These are phyloP conservation scores for Emmonsiellopsis sp. DNA, from an alignment of 2,329 filamentous ascomycete genomes.

Conservation along the genomic window DNA sequence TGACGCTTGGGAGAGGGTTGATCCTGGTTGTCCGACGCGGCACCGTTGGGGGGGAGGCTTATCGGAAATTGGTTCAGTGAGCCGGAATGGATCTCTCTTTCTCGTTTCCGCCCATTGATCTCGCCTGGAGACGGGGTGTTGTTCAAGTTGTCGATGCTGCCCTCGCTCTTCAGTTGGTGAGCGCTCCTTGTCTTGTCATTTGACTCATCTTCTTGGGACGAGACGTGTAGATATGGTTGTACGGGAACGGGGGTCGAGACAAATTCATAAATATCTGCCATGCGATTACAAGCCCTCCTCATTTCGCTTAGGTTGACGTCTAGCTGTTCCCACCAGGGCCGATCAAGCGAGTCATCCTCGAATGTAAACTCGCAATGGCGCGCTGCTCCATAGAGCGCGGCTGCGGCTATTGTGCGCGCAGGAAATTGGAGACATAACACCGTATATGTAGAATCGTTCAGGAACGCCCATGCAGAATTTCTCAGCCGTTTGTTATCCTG, in stretches of 20 bases:
- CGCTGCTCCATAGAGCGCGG: slow-evolving; percentile 77
- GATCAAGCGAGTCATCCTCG: slow-evolving; percentile 60
- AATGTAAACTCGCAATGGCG: slow-evolving; percentile 65
- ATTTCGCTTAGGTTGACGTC: slow-evolving; percentile 63
- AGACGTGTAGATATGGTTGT: slow-evolving; percentile 33
- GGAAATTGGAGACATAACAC: slow-evolving; percentile 72
- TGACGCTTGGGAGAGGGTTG: slow-evolving; percentile 29
- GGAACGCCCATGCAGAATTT: slow-evolving; percentile 85
- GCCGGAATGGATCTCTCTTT: slow-evolving; percentile 7
- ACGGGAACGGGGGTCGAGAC: slow-evolving; percentile 34
- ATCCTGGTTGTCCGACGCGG: not conserved
- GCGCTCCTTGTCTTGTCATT: slow-evolving; percentile 28
- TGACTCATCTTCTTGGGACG: slow-evolving; percentile 21
- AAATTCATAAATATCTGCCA: slow-evolving; percentile 49
- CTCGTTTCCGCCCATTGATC: slow-evolving; percentile 11
- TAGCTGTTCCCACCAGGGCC: slow-evolving; percentile 79
- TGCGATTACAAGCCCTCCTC: slow-evolving; percentile 61
- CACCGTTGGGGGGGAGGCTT: slow-evolving; percentile 2
- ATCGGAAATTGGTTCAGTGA: slow-evolving; percentile 3
- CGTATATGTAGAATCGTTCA: slow-evolving; percentile 83
- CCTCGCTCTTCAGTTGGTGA: slow-evolving; percentile 17
- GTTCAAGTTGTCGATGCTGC: slow-evolving; percentile 11
- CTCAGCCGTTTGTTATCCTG: slow-evolving; percentile 73
- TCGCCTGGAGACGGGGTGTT: slow-evolving; percentile 8
- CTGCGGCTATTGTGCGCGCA: slow-evolving; percentile 71